These are phyloP conservation scores for Volutella citrinella DNA, from an alignment of 2,329 filamentous ascomycete genomes.

Conservation along the genomic window DNA sequence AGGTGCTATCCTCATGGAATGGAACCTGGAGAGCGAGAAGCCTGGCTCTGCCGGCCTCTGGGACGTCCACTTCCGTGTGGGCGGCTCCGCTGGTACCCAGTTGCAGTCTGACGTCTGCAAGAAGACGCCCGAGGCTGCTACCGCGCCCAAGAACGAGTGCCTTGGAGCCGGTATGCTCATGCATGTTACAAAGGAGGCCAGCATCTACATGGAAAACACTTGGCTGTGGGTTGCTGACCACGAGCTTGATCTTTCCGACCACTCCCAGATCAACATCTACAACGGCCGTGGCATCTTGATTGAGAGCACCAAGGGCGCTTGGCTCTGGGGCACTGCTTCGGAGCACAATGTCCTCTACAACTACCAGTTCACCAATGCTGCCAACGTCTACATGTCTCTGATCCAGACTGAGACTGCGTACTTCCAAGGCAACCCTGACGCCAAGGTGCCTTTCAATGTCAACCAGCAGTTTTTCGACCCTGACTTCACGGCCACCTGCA, in stretches of 20 bases:
- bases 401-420: conserved; percentile 91
- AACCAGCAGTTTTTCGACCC: conserved; percentile 63
- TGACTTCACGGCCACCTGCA: conserved; percentile 55
- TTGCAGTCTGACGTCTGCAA: conserved; percentile 76
- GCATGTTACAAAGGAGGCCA: conserved; percentile 60
- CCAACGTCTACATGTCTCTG: conserved; percentile 76
- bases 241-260: conserved; percentile 72
- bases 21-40: conserved; percentile 71
- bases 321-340: conserved; percentile 75
- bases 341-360: conserved; percentile 72
- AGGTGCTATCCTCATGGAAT: conserved; percentile 87
- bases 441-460: conserved; percentile 61
- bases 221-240: conserved; percentile 93
- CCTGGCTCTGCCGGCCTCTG: conserved; percentile 78
- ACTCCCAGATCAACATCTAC: conserved; percentile 82
- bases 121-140: conserved; percentile 67
- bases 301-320: conserved; percentile 70
- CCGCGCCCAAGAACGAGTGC: conserved; percentile 63
- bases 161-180: conserved; percentile 70
- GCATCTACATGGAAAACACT: conserved; percentile 80
- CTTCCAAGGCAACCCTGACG: conserved; percentile 79
- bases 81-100: conserved; percentile 78
- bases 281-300: conserved; percentile 82
- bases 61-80: conserved; percentile 95
- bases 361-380: conserved; percentile 77